Percentiles rank a stretch among this genome's conserved stretches.
Conservation (phyloP, 768 basidiomycete genomes). For the Termitomyces sp. region DNA sequence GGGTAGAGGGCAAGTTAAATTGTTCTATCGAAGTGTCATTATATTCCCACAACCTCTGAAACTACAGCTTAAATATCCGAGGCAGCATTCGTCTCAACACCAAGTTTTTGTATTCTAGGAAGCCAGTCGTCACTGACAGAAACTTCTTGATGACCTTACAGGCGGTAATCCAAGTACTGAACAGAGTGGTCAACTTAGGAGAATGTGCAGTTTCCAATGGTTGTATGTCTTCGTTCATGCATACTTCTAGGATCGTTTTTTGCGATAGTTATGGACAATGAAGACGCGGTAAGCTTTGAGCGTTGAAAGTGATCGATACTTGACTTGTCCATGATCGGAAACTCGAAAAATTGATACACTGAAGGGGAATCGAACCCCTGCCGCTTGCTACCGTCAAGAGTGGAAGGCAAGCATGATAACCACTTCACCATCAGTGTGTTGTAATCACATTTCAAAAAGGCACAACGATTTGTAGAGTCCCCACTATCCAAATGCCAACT, state of each 20-base stretch:
- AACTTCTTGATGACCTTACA: no score
- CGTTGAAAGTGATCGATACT: no score
- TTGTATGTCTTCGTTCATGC: background rate
- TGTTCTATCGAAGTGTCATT: background rate
- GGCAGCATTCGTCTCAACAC: background rate
- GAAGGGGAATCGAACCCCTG: slow-evolving; percentile 51
- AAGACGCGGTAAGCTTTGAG: no score
- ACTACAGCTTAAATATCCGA: background rate
- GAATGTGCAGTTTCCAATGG: background rate
- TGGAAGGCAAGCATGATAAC: slow-evolving; percentile 94
- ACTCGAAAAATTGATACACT: slow-evolving; percentile 17
- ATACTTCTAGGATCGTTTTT: background rate
- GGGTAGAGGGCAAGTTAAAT: slow-evolving; percentile 14
- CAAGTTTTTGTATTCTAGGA: background rate
- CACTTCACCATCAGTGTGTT: slow-evolving; percentile 25
- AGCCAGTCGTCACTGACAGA: background rate
- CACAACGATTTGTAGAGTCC: no score
- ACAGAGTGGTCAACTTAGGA: background rate
- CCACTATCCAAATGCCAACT: no score
- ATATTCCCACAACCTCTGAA: background rate
- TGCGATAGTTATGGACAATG: no score
- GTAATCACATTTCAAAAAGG: no score
- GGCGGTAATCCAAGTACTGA: no score
- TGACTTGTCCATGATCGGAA: no score
- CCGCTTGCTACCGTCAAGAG: slow-evolving; percentile 31